Evolutionary conservation across 306 rosid genomes (phyloP), one percentile per base, ranked within the genome.

Genomic region (Rosa lucieae): DNA sequence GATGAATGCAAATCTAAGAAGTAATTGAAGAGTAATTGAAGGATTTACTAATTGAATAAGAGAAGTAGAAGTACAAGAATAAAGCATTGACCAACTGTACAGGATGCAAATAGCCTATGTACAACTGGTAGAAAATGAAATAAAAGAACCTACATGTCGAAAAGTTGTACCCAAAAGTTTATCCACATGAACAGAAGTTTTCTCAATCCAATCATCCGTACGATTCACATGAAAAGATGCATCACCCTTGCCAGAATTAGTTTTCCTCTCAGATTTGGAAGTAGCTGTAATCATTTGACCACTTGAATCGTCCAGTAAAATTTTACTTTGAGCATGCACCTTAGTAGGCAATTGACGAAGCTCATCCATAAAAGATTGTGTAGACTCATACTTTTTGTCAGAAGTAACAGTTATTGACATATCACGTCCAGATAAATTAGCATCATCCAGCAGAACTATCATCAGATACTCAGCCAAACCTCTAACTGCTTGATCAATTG

Each of bases 1-100:
- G 92, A 88, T 94, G 99, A 78, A 87, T 84, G 87, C 97, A 91
- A 67, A 94, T 88, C 99, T 94, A 90, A 85, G 79, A 87, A 85
- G 65, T 43, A 78, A 74, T 84, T 83, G 18, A 80, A 52, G 68
- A 85, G 65, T 43, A 78, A 74, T 84, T 83, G 18, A 80, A 52
- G 68, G 18, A 74, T 83, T 66, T 73, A 72, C 61, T 65, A 49
- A 78, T 76, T n/a, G 67, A 72, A 62, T 56, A 67, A 5, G 49
- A 21, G 17, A 61, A 61, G 62, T 51, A 79, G 73, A 21, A 65
- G 68, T 32, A 74, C 21, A 69, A 65, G 17, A 14, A 63, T 23
- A 82, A 51, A 75, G 32, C 46, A 61, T 13, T 37, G 65, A 9
- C 65, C 9, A 1, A 72, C 56, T 52, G 8, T 39, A 58, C 32